phyloP scores from a whole-genome alignment of 176 grass and related monocot genomes.

The Microstegium vimineum region DNA sequence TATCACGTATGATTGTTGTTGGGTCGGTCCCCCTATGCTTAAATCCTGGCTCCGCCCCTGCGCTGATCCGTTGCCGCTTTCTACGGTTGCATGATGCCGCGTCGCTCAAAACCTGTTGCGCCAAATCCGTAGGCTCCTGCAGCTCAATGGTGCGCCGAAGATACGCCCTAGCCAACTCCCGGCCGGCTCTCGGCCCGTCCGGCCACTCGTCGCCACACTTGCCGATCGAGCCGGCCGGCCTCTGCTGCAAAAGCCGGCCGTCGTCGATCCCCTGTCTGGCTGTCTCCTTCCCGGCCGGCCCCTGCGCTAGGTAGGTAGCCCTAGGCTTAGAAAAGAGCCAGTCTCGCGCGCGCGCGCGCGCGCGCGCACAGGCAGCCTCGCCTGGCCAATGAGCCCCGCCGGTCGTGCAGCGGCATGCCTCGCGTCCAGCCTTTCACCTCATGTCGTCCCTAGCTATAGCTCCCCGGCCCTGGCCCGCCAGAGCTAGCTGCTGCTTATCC shows the following conservation, averaged over 20 bases:
- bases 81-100: slow-evolving; percentile 7
- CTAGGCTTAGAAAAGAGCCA: not conserved
- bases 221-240: not conserved
- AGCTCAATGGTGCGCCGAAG: not conserved
- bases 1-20: no score
- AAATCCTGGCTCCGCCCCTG: no score
- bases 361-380: not conserved
- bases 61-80: not conserved
- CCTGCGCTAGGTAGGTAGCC: not conserved
- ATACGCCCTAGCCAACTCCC: slow-evolving; percentile 15
- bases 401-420: slow-evolving; percentile 13
- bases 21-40: no score
- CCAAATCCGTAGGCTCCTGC: slow-evolving; percentile 9
- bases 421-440: slow-evolving; percentile 3
- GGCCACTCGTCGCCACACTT: slow-evolving; percentile 26
- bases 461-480: not conserved
- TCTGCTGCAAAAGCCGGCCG: not conserved
- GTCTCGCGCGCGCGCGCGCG: not conserved
- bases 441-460: no score
- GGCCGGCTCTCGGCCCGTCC: not conserved
- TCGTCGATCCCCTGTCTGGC: not conserved
- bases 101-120: not conserved
- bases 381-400: slow-evolving; percentile 19
- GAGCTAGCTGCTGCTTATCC: not conserved
- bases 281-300: not conserved